These are phyloP conservation scores for Phlebiopsis flavidoalba DNA, from an alignment of 768 basidiomycete genomes.

Conservation along the genomic window DNA sequence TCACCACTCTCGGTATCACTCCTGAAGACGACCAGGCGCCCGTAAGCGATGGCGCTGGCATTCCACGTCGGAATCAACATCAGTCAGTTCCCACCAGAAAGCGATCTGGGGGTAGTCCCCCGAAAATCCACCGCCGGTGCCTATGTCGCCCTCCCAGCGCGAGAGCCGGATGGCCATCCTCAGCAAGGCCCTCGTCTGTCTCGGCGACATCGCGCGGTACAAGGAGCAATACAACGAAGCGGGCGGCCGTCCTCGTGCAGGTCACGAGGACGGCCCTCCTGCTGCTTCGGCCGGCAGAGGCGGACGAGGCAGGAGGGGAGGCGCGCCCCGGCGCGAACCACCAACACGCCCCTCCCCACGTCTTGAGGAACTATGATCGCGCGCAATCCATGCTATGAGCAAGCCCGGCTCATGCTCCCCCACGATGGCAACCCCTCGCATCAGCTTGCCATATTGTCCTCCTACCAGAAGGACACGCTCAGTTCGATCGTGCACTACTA, in stretches of 20 bases:
- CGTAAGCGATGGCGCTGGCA: constrained; percentile 15
- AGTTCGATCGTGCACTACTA: constrained; percentile 81
- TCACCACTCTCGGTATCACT: constrained; percentile 54
- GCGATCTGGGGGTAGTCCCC: constrained; percentile 20
- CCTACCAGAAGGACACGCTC: constrained; percentile 82
- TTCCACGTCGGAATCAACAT: constrained; percentile 47
- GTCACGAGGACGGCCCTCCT: constrained; percentile 56
- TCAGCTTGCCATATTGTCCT: constrained; percentile 89
- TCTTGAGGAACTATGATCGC: constrained; percentile 63
- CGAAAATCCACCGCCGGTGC: constrained; percentile 22
- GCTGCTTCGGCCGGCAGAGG: constrained; percentile 29
- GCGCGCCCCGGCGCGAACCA: constrained; percentile 18
- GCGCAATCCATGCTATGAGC: constrained; percentile 81
- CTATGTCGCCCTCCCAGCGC: constrained; percentile 46
- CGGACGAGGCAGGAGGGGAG: constrained; percentile 44
- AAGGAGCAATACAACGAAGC: constrained; percentile 83
- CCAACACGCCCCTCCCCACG: constrained; percentile 35
- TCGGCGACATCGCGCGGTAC: constrained; percentile 94
- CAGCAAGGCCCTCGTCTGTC: constrained; percentile 84
- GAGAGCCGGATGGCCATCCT: constrained; percentile 67
- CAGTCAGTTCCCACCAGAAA: constrained; percentile 59
- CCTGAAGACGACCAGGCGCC: constrained; percentile 30
- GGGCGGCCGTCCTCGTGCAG: constrained; percentile 57
- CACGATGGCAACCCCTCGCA: constrained; percentile 93
- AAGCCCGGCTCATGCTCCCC: constrained; percentile 77